Evolutionary conservation across 2,329 filamentous ascomycete species (phyloP).

Genomic region (Colletotrichum navitas): DNA sequence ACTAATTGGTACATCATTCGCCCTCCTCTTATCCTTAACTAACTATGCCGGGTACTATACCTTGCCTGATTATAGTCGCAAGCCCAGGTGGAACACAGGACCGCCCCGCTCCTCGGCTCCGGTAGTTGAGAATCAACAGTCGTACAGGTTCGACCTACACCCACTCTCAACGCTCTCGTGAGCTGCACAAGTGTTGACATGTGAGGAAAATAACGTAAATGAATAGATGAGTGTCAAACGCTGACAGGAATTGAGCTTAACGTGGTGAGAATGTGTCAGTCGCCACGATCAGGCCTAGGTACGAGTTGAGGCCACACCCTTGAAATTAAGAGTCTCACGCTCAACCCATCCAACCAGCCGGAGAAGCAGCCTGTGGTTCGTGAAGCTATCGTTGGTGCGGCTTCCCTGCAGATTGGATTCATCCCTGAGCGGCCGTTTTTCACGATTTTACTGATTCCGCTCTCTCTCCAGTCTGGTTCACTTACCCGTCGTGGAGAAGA

Average conservation of each 20-base stretch:
- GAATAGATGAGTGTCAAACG: slow-evolving; percentile 10
- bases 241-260: slow-evolving; percentile 29
- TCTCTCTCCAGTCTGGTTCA: background rate
- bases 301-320: slow-evolving; percentile 66
- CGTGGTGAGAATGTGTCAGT: slow-evolving; percentile 12
- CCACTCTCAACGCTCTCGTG: background rate
- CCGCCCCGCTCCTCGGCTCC: background rate
- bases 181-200: background rate
- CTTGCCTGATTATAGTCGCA: background rate
- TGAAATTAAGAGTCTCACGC: slow-evolving; percentile 78
- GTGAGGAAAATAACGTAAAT: background rate
- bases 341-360: slow-evolving; percentile 79
- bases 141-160: background rate
- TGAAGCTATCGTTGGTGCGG: background rate
- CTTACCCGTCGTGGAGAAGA: background rate
- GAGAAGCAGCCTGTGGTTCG: slow-evolving; percentile 49
- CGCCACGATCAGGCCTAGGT: background rate
- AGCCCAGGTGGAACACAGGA: background rate
- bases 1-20: no score
- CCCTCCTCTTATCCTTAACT: background rate
- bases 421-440: background rate
- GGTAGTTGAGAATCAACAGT: background rate
- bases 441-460: background rate
- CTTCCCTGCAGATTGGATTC: background rate
- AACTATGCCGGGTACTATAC: background rate